Evolutionary conservation across 2,329 filamentous ascomycete species (phyloP), one percentile per base, ranked within the genome.

Genomic region (Nakataea oryzae): DNA sequence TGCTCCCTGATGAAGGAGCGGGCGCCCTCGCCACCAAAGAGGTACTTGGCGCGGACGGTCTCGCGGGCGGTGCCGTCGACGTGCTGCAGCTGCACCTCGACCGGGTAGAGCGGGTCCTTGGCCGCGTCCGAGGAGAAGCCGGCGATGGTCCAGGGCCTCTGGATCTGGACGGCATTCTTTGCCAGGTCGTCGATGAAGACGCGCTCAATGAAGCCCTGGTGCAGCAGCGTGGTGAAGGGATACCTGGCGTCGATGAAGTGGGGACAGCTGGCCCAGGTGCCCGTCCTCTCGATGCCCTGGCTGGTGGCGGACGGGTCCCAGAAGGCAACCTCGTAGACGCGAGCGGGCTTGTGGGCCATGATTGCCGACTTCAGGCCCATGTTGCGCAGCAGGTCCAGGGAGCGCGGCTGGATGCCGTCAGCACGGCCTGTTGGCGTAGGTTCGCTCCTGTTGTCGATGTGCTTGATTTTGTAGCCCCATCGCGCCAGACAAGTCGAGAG

Each of bases 381-480:
- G 71, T 96, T 96, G 61, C 89, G 86, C 58, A 96, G 80, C 21
- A 96, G 83, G 69, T 96, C 92, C 28, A 96, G 80, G 0, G 92
- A 96, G 54, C 93, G 87, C 50, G 92, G 92, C 76, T 96, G 92
- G 63, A 97, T 96, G 65, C 91, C 92, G 75, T 96, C 92, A 62
- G 92, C 93, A 66, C 92, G 89, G 61, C 92, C 92, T 26, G 91
- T 96, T 2, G 85, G 71, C 14, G 92, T 96, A 21, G 92, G 92
- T 70, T 93, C 89, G 2, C 91, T 81, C 63, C 92, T 84, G 75
- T 96, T 96, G 76, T 96, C 93, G 71, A 96, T 91, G 76, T 96
- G 91, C 79, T 93, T 96, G 74, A 97, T 91, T 74, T 86, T 91
- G 80, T 96, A 97, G 26, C 93, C 93, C 91, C 92, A 96, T 78